A percentile compares a stretch with the other conserved stretches of the same genome.
These are phyloP conservation scores for Debaryomyces prosopidis DNA, from an alignment of 805 yeast genomes.

Conservation along the genomic window DNA sequence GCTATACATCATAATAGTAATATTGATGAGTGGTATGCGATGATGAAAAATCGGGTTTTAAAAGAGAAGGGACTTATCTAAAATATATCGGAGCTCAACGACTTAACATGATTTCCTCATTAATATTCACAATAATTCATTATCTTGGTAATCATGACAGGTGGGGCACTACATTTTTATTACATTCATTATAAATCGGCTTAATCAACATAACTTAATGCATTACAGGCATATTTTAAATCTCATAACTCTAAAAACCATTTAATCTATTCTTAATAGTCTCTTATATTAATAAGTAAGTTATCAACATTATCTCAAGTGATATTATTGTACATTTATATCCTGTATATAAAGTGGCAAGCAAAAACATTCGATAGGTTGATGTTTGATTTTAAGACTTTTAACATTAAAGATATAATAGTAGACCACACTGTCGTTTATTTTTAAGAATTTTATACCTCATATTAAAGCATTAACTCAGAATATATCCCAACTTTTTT, in stretches of 20 bases:
- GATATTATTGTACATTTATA: background rate
- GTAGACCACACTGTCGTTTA: background rate
- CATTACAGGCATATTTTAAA: too few species aligned
- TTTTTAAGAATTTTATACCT: background rate
- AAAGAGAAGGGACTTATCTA: conserved; percentile 19
- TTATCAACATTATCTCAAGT: too few species aligned
- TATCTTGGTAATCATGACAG: too few species aligned
- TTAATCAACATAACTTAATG: too few species aligned
- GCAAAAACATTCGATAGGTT: conserved; percentile 1
- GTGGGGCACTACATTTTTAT: too few species aligned
- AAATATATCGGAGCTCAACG: background rate
- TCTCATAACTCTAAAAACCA: too few species aligned
- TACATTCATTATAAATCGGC: too few species aligned
- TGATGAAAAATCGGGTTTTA: conserved; percentile 44
- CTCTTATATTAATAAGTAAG: too few species aligned
- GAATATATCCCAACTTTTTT: background rate
- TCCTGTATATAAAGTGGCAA: background rate
- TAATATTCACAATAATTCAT: background rate
- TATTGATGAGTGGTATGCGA: conserved; percentile 58
- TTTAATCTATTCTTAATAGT: too few species aligned
- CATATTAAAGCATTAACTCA: background rate
- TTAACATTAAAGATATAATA: background rate
- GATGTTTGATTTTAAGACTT: background rate
- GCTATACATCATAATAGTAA: conserved; percentile 51
- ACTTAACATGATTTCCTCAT: background rate